Conservation (phyloP, 169 alveolate genomes). For the Plasmodium chabaudi region DNA sequence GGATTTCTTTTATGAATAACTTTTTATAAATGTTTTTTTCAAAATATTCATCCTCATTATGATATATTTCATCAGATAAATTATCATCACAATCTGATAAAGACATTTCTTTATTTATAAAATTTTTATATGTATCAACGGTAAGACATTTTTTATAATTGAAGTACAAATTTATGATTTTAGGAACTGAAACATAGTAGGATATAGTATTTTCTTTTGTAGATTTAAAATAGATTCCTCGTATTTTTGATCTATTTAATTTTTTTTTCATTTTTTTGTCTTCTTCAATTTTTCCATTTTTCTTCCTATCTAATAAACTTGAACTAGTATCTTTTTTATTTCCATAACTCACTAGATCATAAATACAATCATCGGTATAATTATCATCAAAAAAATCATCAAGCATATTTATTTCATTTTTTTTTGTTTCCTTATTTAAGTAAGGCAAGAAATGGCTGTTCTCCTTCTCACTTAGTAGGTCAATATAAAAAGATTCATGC, state of each 20-base stretch:
- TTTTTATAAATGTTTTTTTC: slow-evolving; percentile 3
- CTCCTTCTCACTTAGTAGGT: slow-evolving; percentile 1
- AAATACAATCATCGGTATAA: neutral
- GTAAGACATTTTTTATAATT: slow-evolving; percentile 3
- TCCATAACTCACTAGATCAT: neutral
- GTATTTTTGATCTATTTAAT: neutral
- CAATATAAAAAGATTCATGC: neutral
- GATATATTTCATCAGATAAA: too few species aligned
- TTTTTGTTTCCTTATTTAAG: neutral
- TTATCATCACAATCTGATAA: too few species aligned
- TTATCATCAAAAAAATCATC: slow-evolving; percentile 10
- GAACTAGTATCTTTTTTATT: neutral
- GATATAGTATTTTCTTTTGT: slow-evolving; percentile 15
- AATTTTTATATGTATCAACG: neutral
- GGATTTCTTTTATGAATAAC: neutral
- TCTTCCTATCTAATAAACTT: neutral
- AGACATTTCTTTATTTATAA: neutral
- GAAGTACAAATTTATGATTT: slow-evolving; percentile 28
- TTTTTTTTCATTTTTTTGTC: neutral
- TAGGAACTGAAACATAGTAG: slow-evolving; percentile 24
- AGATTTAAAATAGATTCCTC: slow-evolving; percentile 31
- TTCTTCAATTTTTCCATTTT: neutral
- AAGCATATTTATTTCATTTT: neutral
- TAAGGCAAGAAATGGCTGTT: neutral
- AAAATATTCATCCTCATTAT: neutral